Evolutionary conservation across 768 basidiomycete genomes (phyloP).

Genomic region (Pleurotus tuoliensis): DNA sequence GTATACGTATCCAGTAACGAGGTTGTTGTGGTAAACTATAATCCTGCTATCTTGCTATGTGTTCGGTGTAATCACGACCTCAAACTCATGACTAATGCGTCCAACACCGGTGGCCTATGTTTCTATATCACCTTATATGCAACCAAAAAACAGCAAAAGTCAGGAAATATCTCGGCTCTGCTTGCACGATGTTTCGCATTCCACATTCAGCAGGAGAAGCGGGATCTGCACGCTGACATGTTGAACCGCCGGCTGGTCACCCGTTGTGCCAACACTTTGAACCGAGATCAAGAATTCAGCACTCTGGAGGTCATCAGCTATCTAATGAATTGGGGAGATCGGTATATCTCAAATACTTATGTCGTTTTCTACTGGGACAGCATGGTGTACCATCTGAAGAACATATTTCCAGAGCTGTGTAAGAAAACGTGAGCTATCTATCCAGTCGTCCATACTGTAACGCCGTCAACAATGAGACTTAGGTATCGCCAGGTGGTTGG

Average conservation of each 20-base stretch:
- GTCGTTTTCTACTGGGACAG: constrained; percentile 22
- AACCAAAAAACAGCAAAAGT: constrained; percentile 18
- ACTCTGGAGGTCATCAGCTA: constrained; percentile 27
- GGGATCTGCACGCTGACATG: neutral
- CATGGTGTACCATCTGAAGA: neutral
- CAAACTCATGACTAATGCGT: constrained; percentile 33
- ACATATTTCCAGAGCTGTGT: neutral
- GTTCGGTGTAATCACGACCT: constrained; percentile 35
- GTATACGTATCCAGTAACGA: too few species aligned
- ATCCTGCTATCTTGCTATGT: constrained; percentile 19
- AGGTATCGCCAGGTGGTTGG: too few species aligned
- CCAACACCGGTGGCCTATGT: constrained; percentile 25
- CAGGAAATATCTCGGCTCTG: constrained; percentile 26
- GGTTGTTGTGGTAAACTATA: too few species aligned
- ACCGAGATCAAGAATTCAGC: constrained; percentile 22
- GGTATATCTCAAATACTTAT: constrained; percentile 24
- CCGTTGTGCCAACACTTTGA: constrained; percentile 20
- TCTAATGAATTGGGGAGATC: constrained; percentile 33
- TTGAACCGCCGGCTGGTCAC: constrained; percentile 21
- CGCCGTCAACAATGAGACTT: too few species aligned
- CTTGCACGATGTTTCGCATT: constrained; percentile 21
- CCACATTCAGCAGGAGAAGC: constrained; percentile 11
- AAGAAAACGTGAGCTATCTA: too few species aligned
- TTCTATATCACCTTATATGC: constrained; percentile 28
- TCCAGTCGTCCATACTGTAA: too few species aligned